These are phyloP conservation scores for Chamaecyparis obtusa DNA, from an alignment of 75 land plant genomes.

Conservation along the genomic window DNA sequence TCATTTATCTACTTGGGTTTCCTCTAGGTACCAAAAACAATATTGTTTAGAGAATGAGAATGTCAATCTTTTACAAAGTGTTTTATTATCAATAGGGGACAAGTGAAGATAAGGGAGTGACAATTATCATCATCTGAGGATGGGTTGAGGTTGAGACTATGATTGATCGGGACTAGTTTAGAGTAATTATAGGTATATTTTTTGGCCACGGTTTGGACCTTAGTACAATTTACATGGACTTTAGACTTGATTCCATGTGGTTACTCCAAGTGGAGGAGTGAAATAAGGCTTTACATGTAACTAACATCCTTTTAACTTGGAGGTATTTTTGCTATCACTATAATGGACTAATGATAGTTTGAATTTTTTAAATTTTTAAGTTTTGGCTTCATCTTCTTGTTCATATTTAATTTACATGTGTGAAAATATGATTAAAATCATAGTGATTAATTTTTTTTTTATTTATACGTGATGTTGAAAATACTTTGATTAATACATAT, in stretches of 20 bases:
- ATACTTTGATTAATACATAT: no score
- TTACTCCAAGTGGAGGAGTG: not conserved
- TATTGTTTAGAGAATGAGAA: not conserved
- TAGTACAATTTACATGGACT: not conserved
- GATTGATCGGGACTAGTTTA: not conserved
- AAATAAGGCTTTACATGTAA: not conserved
- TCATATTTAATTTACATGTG: no score
- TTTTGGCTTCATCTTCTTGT: no score
- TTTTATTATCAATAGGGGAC: not conserved
- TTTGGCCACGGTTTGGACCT: not conserved
- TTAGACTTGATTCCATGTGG: not conserved
- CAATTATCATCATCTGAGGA: not conserved
- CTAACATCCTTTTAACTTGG: no score
- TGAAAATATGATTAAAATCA: no score
- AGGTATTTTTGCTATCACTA: not conserved
- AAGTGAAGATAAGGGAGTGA: not conserved
- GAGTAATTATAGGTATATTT: not conserved
- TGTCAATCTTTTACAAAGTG: not conserved
- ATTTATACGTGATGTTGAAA: no score
- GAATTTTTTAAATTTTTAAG: no score
- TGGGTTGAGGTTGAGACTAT: not conserved
- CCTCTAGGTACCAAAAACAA: not conserved
- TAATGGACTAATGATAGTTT: not conserved
- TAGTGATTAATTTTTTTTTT: no score
- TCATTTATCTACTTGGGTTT: not conserved